phyloP scores from a whole-genome alignment of 495 filamentous ascomycete species.

The Penicillium atrosanguineum region DNA sequence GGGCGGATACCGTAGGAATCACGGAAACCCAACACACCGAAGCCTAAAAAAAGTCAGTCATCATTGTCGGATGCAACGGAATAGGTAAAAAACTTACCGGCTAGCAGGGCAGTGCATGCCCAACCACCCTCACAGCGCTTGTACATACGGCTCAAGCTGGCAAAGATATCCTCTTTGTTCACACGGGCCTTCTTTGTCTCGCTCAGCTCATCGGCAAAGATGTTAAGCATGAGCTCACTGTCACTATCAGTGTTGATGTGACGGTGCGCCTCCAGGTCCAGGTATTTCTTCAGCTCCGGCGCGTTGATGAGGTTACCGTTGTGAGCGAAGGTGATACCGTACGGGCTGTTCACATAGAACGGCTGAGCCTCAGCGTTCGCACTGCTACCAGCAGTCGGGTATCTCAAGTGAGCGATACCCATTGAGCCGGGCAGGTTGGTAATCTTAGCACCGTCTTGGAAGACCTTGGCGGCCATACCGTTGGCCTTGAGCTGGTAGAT shows the following conservation, averaged over 20 bases:
- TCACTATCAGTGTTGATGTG: constrained; percentile 98
- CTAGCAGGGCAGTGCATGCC: constrained; percentile 89
- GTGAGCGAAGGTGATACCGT: constrained; percentile 67
- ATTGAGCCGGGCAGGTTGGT: constrained; percentile 82
- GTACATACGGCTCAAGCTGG: constrained; percentile 71
- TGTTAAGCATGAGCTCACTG: constrained; percentile 91
- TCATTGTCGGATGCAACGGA: neutral
- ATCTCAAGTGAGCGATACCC: constrained; percentile 86
- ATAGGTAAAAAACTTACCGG: constrained; percentile 49
- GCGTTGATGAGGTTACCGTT: constrained; percentile 97
- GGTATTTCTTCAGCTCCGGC: constrained; percentile 68
- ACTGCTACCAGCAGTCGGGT: constrained; percentile 87
- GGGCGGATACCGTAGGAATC: constrained; percentile 91
- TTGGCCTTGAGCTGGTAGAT: constrained; percentile 92
- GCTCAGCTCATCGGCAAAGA: constrained; percentile 90
- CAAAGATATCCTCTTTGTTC: constrained; percentile 88
- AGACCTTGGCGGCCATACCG: constrained; percentile 87
- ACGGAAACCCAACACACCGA: constrained; percentile 85
- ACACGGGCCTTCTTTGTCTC: constrained; percentile 96
- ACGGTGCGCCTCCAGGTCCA: constrained; percentile 86
- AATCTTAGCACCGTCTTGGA: constrained; percentile 72
- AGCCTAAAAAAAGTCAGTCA: constrained; percentile 44
- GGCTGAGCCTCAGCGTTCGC: constrained; percentile 62
- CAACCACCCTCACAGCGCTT: constrained; percentile 77
- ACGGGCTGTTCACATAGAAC: constrained; percentile 92